Evolutionary conservation across 1,284 basidiomycete genomes (phyloP).

Genomic region (Naganishia albida): DNA sequence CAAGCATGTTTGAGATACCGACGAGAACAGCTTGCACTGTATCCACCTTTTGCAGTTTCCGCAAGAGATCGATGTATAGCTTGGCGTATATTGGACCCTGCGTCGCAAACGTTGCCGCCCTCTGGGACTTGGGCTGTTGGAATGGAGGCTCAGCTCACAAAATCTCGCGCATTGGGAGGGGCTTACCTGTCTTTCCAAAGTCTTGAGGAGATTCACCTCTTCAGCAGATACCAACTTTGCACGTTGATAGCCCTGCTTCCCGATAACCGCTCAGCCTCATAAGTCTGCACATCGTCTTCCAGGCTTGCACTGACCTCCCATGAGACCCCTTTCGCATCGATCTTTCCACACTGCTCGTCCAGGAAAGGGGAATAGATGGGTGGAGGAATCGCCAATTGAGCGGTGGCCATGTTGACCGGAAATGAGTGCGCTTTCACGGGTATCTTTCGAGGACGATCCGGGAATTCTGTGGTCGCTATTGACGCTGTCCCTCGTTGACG

Average conservation of each 20-base stretch:
- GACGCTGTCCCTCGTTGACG: background rate
- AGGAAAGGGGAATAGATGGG: constrained; percentile 80
- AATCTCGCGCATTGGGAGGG: background rate
- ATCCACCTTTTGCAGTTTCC: constrained; percentile 88
- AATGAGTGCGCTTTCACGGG: background rate
- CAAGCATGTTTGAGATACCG: constrained; percentile 84
- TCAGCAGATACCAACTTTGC: constrained; percentile 86
- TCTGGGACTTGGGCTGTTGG: constrained; percentile 65
- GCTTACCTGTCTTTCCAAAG: constrained; percentile 68
- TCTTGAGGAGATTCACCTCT: constrained; percentile 87
- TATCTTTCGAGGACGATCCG: background rate
- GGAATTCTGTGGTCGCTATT: background rate
- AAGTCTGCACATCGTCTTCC: background rate
- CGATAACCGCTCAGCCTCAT: constrained; percentile 29
- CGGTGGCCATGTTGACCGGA: constrained; percentile 28
- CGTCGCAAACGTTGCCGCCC: constrained; percentile 70
- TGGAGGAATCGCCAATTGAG: constrained; percentile 70
- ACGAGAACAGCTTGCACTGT: constrained; percentile 92
- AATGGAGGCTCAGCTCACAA: background rate
- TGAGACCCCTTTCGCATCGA: constrained; percentile 84
- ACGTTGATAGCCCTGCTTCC: constrained; percentile 81
- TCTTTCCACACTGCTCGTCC: constrained; percentile 82
- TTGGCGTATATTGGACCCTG: constrained; percentile 80
- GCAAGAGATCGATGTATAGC: constrained; percentile 87
- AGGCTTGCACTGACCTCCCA: constrained; percentile 75